Conservation (phyloP, 164 flowering plant genomes). For the Cinnamomum micranthum region DNA sequence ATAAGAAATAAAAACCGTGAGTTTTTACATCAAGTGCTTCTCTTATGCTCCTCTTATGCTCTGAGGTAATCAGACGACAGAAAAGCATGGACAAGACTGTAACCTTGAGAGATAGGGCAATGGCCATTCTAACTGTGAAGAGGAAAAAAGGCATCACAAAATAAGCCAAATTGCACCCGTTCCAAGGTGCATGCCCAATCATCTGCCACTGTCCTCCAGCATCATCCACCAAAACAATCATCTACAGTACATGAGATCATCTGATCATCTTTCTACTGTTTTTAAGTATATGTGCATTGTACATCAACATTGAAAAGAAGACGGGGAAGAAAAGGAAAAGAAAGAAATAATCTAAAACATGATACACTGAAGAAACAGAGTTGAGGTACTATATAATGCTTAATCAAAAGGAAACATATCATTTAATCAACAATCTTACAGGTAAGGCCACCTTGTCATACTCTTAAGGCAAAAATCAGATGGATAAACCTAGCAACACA, state of each 20-base stretch:
- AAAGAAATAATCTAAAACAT: background rate
- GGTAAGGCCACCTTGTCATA: background rate
- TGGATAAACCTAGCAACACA: background rate
- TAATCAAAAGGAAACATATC: background rate
- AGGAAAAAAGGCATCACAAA: constrained; percentile 95
- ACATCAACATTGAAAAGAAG: background rate
- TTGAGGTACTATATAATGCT: too few species aligned
- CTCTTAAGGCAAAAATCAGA: background rate
- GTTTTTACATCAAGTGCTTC: too few species aligned
- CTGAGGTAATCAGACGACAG: background rate
- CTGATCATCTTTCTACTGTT: background rate
- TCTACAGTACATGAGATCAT: constrained; percentile 29
- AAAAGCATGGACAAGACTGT: background rate
- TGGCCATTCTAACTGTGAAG: constrained; percentile 85
- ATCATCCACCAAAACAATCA: constrained; percentile 94
- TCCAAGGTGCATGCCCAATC: constrained; percentile 94
- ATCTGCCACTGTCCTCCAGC: constrained; percentile 84
- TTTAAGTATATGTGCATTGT: background rate
- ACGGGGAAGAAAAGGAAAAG: background rate
- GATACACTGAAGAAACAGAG: too few species aligned
- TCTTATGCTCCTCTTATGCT: background rate
- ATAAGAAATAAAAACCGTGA: too few species aligned
- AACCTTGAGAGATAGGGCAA: constrained; percentile 88
- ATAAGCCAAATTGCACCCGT: constrained; percentile 89
- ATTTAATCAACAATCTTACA: background rate